Conservation (phyloP, 768 basidiomycete species). For the Naganishia antarctica region DNA sequence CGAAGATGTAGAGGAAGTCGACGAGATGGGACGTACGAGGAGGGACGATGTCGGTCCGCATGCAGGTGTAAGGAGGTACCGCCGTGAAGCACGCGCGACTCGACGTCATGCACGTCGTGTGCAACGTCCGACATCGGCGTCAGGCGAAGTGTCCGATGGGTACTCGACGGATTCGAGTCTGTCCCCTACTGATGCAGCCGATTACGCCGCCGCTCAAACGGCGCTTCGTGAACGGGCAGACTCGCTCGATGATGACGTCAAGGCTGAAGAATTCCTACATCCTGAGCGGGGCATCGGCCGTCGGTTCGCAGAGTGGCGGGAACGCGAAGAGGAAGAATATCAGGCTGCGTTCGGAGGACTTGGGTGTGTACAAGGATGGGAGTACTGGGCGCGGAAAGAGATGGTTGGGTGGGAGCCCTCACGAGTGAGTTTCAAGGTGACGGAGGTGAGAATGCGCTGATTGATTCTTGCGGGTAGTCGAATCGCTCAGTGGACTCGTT, state of each 20-base stretch:
- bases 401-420: slow-evolving; percentile 82
- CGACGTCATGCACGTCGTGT: slow-evolving; percentile 53
- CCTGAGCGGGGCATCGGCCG: slow-evolving; percentile 66
- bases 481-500: slow-evolving; percentile 63
- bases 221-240: slow-evolving; percentile 56
- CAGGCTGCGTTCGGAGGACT: slow-evolving; percentile 82
- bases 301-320: slow-evolving; percentile 68
- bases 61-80: slow-evolving; percentile 54
- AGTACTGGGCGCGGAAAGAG: slow-evolving; percentile 88
- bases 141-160: slow-evolving; percentile 58
- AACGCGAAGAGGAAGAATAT: slow-evolving; percentile 73
- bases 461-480: slow-evolving; percentile 18
- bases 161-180: slow-evolving; percentile 81
- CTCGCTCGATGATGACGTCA: slow-evolving; percentile 71
- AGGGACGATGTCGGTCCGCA: slow-evolving; percentile 52
- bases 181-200: slow-evolving; percentile 61
- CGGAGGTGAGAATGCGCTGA: not conserved
- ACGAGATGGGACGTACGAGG: slow-evolving; percentile 61
- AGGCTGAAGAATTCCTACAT: slow-evolving; percentile 66
- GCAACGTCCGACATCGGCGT: slow-evolving; percentile 50
- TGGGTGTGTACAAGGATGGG: slow-evolving; percentile 82
- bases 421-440: slow-evolving; percentile 55
- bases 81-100: slow-evolving; percentile 59
- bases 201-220: slow-evolving; percentile 63
- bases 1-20: slow-evolving; percentile 51